These are phyloP conservation scores for Aspergillus neoniger DNA, from an alignment of 2,329 filamentous ascomycete genomes.

Conservation along the genomic window DNA sequence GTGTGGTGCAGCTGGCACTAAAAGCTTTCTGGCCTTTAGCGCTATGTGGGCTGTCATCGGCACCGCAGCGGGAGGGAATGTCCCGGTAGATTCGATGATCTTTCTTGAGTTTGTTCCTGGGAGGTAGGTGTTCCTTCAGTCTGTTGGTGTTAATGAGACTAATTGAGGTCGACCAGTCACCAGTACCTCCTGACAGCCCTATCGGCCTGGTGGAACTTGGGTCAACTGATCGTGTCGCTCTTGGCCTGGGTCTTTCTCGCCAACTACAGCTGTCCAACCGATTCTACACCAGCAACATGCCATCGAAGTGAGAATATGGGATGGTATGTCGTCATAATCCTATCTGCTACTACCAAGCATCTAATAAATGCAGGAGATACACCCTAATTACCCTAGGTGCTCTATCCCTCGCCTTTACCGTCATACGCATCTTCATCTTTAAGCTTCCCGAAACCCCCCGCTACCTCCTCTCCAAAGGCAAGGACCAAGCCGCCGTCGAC, in stretches of 20 bases:
- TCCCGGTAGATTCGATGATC: slow-evolving; percentile 32
- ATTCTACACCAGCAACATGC: slow-evolving; percentile 27
- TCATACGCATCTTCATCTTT: slow-evolving; percentile 32
- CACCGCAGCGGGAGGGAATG: slow-evolving; percentile 32
- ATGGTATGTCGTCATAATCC: slow-evolving; percentile 22
- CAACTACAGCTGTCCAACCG: slow-evolving; percentile 31
- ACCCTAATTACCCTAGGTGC: slow-evolving; percentile 30
- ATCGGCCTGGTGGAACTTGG: slow-evolving; percentile 53
- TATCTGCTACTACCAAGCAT: not conserved
- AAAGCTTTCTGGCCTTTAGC: slow-evolving; percentile 32
- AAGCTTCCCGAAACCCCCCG: slow-evolving; percentile 33
- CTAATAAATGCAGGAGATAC: slow-evolving; percentile 22
- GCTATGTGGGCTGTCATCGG: slow-evolving; percentile 33
- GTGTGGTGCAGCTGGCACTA: slow-evolving; percentile 27
- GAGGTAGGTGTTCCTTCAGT: slow-evolving; percentile 14
- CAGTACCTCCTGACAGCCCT: slow-evolving; percentile 39
- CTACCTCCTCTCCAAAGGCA: slow-evolving; percentile 32
- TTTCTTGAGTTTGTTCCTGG: slow-evolving; percentile 34
- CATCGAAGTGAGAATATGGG: slow-evolving; percentile 29
- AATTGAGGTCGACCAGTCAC: slow-evolving; percentile 16
- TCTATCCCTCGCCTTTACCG: slow-evolving; percentile 27
- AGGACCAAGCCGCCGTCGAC: slow-evolving; percentile 51
- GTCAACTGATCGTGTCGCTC: slow-evolving; percentile 42
- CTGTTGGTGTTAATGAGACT: not conserved
- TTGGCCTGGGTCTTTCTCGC: slow-evolving; percentile 34